Evolutionary conservation across 768 basidiomycete species (phyloP).

Genomic region (Holtermannia corniformis): DNA sequence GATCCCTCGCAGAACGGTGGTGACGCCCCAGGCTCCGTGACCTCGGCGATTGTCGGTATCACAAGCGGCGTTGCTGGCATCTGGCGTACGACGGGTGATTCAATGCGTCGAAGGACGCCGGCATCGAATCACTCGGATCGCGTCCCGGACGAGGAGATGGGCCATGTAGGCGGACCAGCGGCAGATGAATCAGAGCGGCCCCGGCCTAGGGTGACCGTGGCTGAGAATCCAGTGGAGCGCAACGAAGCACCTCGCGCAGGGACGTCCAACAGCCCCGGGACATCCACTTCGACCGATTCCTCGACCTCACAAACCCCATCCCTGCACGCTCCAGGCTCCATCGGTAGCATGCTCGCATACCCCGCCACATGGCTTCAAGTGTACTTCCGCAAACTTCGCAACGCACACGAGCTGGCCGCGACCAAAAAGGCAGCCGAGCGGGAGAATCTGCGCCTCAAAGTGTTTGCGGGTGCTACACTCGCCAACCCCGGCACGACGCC

Average conservation of each 20-base stretch:
- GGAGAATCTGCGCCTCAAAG: constrained; percentile 19
- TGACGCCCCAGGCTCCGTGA: constrained; percentile 10
- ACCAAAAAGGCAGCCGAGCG: constrained; percentile 26
- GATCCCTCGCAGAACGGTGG: neutral
- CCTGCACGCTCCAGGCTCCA: constrained; percentile 25
- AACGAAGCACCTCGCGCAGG: neutral
- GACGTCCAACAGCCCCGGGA: neutral
- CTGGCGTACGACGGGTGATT: constrained; percentile 12
- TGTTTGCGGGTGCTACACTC: constrained; percentile 41
- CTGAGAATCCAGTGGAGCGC: neutral
- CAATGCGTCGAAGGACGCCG: constrained; percentile 12
- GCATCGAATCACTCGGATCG: neutral
- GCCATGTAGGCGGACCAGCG: neutral
- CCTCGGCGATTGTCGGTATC: constrained; percentile 16
- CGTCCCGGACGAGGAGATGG: neutral
- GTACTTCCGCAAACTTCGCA: constrained; percentile 28
- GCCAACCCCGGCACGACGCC: constrained; percentile 57
- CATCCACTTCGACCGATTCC: constrained; percentile 15
- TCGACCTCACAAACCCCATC: constrained; percentile 33
- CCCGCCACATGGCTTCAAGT: constrained; percentile 31
- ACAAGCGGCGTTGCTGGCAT: constrained; percentile 26
- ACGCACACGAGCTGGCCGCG: constrained; percentile 36
- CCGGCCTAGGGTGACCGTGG: neutral
- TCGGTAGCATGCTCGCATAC: constrained; percentile 28
- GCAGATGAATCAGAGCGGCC: neutral